Base-by-base conservation (phyloP, 768 basidiomycete species). In the Pisolithus microcarpus region DNA sequence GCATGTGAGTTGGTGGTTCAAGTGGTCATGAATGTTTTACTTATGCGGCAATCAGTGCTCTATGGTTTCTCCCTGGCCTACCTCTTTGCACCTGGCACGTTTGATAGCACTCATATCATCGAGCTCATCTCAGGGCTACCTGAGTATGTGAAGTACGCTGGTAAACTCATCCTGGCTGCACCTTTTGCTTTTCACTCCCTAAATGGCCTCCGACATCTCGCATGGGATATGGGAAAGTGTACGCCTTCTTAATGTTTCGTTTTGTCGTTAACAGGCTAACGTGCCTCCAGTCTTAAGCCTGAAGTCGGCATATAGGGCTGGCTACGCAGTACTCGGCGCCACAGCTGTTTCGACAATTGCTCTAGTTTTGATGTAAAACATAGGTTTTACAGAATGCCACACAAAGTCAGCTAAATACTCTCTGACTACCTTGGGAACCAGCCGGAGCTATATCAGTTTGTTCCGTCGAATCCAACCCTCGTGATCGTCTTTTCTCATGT, bases 131-230 rank as follows among this genome's bases (percentile, higher is more conserved):
- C 79, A 15, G 74, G 76, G 21, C 73, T 93, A 13, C 94, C 94
- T 8, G 82, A 83, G 19, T 80, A 77, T 53, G 73, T 85, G 58
- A 95, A 95, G 70, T 78, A 82, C 52, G 69, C 79, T 9, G 82
- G 78, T 47, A 97, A 96, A 70, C 70, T 80, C 24, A 60, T 91
- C 54, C 78, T 97, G 42, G 92, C 91, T 11, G 76, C 80, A 4
- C 91, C 94, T 1, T 95, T 96, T 67, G 80, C 89, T 15, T 97
- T 85, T 80, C 95, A 98, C 72, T 79, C 81, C 7, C 75, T 82
- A 68, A 97, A 97, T 69, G 95, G 95, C 4, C 54, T 97, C 53
- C 80, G 95, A 38, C 95, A 98, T 75, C 71, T 98, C 60, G 67
- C 70, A 31, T 98, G 95, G 95, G 95, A 97, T 70, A 69, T 79